Evolutionary conservation across 1,284 basidiomycete genomes (phyloP), one percentile per base, ranked within the genome.

Genomic region (Neotropicomus parvogracilis): DNA sequence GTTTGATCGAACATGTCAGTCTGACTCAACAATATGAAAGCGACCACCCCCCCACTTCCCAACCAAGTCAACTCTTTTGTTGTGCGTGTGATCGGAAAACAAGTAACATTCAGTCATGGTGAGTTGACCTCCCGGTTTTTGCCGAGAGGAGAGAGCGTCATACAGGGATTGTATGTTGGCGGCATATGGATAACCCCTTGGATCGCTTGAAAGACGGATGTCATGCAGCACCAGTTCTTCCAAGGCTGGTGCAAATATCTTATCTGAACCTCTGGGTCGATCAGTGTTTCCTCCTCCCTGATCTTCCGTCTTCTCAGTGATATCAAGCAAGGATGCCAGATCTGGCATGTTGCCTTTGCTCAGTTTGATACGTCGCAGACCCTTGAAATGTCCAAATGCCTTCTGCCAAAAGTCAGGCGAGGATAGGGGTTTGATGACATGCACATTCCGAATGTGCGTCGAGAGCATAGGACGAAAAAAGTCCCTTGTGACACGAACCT

Each of bases 331-430:
- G 10, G 19, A 10, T 19, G 10, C 29, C 3, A 50, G 17, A 5
- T 44, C 36, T 11, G 49, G 49, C 49, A 50, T 27, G 9, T 0
- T 1, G 0, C 49, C 36, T 2, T 12, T 0, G 6, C 21, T 27
- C 6, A 51, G 19, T n/a, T 31, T 37, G 24, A 52, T 34, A 34
- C 21, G 36, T n/a, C 38, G 41, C 7, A 52, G 3, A 11, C n/a
- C 29, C 0, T 9, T 28, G 26, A 52, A 19, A 2, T 17, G 38
- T 11, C 7, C 28, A 21, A 46, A 16, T 4, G 12, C 11, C 10
- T 17, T 19, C 4, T 19, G 36, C 42, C 50, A 52, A 46, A 52
- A 24, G n/a, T 8, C 36, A 3, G 13, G 5, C 10, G 38, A 37
- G 10, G 14, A 3, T 3, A 21, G 50, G 19, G 38, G 33, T 3